Conservation (phyloP, 78 protist species). For the Parvularia atlantis region DNA sequence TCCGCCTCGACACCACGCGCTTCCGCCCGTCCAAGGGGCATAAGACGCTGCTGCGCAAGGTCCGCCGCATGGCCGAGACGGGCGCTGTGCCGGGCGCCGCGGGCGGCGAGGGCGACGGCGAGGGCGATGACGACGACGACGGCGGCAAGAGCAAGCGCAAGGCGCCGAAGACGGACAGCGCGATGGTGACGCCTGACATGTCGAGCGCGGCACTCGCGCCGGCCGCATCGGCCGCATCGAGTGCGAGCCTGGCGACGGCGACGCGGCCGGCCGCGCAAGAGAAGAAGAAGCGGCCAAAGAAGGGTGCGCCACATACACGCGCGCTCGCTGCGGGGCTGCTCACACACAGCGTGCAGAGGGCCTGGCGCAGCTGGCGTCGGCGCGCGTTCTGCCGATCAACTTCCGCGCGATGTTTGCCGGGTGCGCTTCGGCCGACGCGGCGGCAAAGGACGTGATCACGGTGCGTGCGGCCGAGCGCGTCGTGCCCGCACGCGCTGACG, state of each 20-base stretch:
- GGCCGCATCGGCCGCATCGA: no score
- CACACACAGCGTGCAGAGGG: neutral
- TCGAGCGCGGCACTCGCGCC: no score
- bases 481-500: neutral
- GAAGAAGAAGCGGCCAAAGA: no score
- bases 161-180: neutral
- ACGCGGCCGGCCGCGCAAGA: no score
- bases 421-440: neutral
- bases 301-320: no score
- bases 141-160: neutral
- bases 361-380: neutral
- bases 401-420: neutral
- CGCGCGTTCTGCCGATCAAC: neutral
- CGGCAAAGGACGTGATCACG: neutral
- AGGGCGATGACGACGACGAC: no score
- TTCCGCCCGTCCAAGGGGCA: neutral
- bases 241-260: no score
- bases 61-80: neutral
- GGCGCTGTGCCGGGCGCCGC: neutral
- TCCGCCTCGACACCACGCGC: slow-evolving; percentile 27
- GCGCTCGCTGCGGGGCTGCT: no score
- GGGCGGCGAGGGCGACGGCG: neutral
- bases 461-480: neutral
- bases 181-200: neutral
- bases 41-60: no score